Evolutionary conservation across 257 asterid genomes (phyloP).

Genomic region (Orobanche coerulescens): DNA sequence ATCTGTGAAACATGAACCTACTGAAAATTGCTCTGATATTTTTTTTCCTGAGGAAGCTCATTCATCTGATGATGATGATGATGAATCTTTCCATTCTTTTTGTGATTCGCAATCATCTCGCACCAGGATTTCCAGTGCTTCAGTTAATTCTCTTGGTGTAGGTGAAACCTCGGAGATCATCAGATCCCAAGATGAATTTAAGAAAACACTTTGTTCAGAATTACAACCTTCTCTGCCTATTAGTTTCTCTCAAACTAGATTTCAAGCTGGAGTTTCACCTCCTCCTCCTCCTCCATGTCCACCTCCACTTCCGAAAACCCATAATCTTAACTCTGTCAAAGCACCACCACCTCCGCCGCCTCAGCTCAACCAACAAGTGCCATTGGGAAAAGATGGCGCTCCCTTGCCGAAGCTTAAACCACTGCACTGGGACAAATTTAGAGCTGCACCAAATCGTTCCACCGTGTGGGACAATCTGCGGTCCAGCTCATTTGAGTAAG

Average conservation of each 20-base stretch:
- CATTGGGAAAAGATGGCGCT: constrained; percentile 57
- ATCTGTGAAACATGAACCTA: constrained; percentile 5
- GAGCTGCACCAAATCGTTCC: constrained; percentile 62
- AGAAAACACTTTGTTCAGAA: not conserved
- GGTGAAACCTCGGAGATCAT: constrained; percentile 30
- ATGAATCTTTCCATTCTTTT: constrained; percentile 56
- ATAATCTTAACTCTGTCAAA: constrained; percentile 15
- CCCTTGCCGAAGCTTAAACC: constrained; percentile 62
- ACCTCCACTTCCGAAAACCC: constrained; percentile 33
- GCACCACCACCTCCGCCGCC: constrained; percentile 54
- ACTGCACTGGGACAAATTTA: constrained; percentile 78
- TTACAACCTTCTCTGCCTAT: constrained; percentile 3
- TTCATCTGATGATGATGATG: constrained; percentile 27
- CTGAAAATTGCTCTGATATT: no score
- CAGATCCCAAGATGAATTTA: constrained; percentile 22
- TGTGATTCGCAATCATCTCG: constrained; percentile 47
- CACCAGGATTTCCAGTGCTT: constrained; percentile 40
- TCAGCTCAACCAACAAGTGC: no score
- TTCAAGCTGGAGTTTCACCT: constrained; percentile 9
- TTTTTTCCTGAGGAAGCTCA: constrained; percentile 25
- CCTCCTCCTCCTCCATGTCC: constrained; percentile 48
- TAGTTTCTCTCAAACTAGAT: constrained; percentile 12
- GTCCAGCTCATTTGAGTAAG: constrained; percentile 77
- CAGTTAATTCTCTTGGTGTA: constrained; percentile 33
- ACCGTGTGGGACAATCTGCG: constrained; percentile 78